A percentile compares a stretch with the other conserved stretches of the same genome.
These are phyloP conservation scores for Venturia nashicola DNA, from an alignment of 2,329 filamentous ascomycete genomes.

Conservation along the genomic window DNA sequence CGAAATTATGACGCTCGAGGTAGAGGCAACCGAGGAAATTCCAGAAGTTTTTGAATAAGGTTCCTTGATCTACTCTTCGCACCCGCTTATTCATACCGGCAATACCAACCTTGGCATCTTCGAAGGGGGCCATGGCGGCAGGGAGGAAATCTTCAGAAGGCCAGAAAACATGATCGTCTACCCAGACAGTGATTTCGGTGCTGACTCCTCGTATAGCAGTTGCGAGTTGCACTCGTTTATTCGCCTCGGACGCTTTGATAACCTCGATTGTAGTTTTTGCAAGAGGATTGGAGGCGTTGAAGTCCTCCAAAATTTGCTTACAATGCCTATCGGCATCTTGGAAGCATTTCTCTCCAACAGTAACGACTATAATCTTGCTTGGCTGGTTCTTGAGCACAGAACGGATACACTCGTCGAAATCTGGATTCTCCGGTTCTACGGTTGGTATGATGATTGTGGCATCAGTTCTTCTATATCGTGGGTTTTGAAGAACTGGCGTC, in stretches of 20 bases:
- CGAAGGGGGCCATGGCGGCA: constrained; percentile 28
- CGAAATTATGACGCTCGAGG: constrained; percentile 23
- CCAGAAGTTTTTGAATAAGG: constrained; percentile 12
- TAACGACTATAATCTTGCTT: constrained; percentile 31
- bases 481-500: constrained; percentile 15
- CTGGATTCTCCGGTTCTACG: constrained; percentile 28
- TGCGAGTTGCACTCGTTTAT: constrained; percentile 39
- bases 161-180: constrained; percentile 46
- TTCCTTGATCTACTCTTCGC: constrained; percentile 2
- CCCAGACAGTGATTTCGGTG: constrained; percentile 33
- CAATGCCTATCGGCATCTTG: constrained; percentile 9
- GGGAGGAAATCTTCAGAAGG: constrained; percentile 26
- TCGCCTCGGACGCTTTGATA: constrained; percentile 22
- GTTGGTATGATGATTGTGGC: constrained; percentile 43
- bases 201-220: constrained; percentile 25
- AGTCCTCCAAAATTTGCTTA: constrained; percentile 10
- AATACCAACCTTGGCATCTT: constrained; percentile 9
- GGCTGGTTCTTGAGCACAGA: constrained; percentile 30
- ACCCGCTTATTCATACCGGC: constrained; percentile 14
- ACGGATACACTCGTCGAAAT: constrained; percentile 31
- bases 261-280: constrained; percentile 19
- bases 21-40: constrained; percentile 18
- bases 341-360: constrained; percentile 24
- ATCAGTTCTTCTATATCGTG: constrained; percentile 25
- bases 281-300: neutral